phyloP scores from a whole-genome alignment of 148 eudicot genomes.

The Cornus florida region DNA sequence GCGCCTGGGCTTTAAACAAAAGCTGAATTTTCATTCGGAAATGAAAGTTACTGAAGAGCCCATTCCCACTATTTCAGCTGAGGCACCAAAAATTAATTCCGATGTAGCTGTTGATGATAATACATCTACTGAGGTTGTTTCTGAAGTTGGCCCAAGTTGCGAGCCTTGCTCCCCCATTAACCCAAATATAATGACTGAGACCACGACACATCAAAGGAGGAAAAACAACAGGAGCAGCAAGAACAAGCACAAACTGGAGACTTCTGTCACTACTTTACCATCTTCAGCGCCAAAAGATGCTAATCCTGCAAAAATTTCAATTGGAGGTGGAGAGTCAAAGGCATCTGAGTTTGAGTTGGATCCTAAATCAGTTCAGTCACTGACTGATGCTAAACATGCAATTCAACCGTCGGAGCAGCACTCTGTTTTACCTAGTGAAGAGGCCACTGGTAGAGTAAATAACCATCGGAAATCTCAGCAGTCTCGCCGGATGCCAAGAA shows the following conservation, averaged over 20 bases:
- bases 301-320: background rate
- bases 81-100: slow-evolving; percentile 10
- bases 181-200: slow-evolving; percentile 27
- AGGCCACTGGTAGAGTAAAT: slow-evolving; percentile 38
- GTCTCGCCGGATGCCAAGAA: slow-evolving; percentile 56
- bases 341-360: background rate
- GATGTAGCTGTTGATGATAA: slow-evolving; percentile 8
- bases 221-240: slow-evolving; percentile 51
- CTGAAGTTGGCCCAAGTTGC: slow-evolving; percentile 21
- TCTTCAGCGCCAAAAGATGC: slow-evolving; percentile 28
- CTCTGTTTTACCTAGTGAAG: slow-evolving; percentile 41
- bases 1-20: slow-evolving; percentile 52
- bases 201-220: slow-evolving; percentile 52
- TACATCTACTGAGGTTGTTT: slow-evolving; percentile 21
- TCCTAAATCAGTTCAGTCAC: slow-evolving; percentile 28
- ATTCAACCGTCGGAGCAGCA: slow-evolving; percentile 35
- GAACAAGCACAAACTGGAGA: slow-evolving; percentile 63
- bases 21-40: slow-evolving; percentile 38
- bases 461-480: slow-evolving; percentile 66
- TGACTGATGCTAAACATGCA: slow-evolving; percentile 28
- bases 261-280: slow-evolving; percentile 29
- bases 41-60: slow-evolving; percentile 38
- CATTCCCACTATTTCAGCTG: slow-evolving; percentile 15
- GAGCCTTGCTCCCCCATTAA: slow-evolving; percentile 19
- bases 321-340: background rate